Conservation (phyloP, 2,329 filamentous ascomycete species). For the Epichloe gansuensis region DNA sequence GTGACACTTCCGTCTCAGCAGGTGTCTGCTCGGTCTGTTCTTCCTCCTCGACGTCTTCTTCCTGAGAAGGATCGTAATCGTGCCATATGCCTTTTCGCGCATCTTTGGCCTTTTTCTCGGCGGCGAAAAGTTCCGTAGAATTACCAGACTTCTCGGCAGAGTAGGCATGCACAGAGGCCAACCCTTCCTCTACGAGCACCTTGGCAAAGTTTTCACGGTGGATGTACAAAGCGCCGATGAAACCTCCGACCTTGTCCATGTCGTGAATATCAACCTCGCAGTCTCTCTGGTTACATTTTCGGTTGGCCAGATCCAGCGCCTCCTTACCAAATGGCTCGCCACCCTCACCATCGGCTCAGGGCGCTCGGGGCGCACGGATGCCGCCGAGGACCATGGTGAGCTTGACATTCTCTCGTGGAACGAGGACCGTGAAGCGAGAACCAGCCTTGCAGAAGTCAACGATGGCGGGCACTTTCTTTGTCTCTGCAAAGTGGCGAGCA, state of each 20-base stretch:
- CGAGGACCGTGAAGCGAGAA: conserved; percentile 81
- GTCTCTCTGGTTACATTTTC: conserved; percentile 82
- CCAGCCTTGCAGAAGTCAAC: conserved; percentile 98
- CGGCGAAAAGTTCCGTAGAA: conserved; percentile 72
- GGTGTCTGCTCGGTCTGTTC: conserved; percentile 37
- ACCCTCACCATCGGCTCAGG: conserved; percentile 60
- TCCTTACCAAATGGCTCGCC: conserved; percentile 93
- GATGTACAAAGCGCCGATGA: conserved; percentile 89
- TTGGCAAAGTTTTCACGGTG: conserved; percentile 95
- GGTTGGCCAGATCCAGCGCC: conserved; percentile 82
- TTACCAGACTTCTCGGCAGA: conserved; percentile 94
- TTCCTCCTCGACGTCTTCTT: conserved; percentile 48
- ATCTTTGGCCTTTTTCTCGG: conserved; percentile 83
- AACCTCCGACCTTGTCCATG: conserved; percentile 91
- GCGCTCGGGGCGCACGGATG: conserved; percentile 80
- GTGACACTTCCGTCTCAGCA: conserved; percentile 37
- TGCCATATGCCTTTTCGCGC: conserved; percentile 81
- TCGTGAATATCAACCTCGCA: conserved; percentile 92
- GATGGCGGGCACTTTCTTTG: conserved; percentile 83
- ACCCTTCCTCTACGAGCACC: conserved; percentile 81
- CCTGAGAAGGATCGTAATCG: conserved; percentile 84
- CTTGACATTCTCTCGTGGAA: conserved; percentile 88
- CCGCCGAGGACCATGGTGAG: conserved; percentile 89
- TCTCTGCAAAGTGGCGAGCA: conserved; percentile 73
- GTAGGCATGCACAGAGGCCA: conserved; percentile 85